phyloP scores from a whole-genome alignment of 331 rosid genomes.

The Arachis monticola region DNA sequence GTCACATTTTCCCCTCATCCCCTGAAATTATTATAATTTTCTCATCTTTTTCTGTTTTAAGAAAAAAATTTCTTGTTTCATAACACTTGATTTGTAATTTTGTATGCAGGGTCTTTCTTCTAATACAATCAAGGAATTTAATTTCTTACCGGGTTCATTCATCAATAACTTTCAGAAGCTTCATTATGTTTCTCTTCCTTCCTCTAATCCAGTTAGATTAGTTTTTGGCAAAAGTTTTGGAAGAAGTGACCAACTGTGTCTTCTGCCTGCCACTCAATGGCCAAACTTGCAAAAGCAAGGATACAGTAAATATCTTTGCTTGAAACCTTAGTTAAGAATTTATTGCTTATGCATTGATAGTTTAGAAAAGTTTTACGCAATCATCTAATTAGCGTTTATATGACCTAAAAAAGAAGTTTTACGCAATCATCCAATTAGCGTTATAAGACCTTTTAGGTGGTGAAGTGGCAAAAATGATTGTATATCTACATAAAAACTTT shows the following conservation, averaged over 20 bases:
- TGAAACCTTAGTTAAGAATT: conserved; percentile 17
- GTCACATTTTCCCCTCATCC: not conserved
- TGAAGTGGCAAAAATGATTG: too few relatives aligned
- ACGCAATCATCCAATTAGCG: too few relatives aligned
- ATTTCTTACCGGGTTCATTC: conserved; percentile 38
- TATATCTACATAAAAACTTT: too few relatives aligned
- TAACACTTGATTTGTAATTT: conserved; percentile 35
- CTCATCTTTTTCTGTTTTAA: not conserved
- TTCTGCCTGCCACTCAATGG: conserved; percentile 37
- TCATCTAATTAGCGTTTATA: too few relatives aligned
- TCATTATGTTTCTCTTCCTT: conserved; percentile 41
- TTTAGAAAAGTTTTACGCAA: too few relatives aligned
- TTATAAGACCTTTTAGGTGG: too few relatives aligned
- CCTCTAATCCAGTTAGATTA: conserved; percentile 37
- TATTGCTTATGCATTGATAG: too few relatives aligned
- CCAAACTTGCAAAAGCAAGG: conserved; percentile 42
- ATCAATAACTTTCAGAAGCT: conserved; percentile 42
- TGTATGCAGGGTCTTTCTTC: conserved; percentile 53
- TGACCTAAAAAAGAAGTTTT: too few relatives aligned
- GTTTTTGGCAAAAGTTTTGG: conserved; percentile 40
- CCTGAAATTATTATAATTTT: not conserved
- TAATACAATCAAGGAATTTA: conserved; percentile 41
- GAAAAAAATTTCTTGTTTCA: not conserved
- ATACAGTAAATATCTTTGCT: conserved; percentile 52
- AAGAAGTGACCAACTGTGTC: conserved; percentile 33